phyloP scores from a whole-genome alignment of 441 rosid genomes.

The Pelargonium australe region DNA sequence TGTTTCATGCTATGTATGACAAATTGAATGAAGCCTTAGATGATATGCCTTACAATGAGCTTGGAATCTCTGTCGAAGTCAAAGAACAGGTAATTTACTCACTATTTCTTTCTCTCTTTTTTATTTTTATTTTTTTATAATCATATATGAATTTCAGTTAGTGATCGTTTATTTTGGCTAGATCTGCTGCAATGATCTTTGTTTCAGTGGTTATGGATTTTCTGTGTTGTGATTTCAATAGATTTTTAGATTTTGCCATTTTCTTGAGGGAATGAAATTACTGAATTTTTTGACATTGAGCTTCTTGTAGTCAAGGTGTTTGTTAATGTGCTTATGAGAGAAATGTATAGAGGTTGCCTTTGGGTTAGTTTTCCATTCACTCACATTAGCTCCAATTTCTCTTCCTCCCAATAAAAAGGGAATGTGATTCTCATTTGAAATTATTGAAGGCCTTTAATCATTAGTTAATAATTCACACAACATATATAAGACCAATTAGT shows the following conservation, averaged over 20 bases:
- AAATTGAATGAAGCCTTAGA: slow-evolving; percentile 44
- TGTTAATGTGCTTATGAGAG: background rate
- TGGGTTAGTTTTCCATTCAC: no score
- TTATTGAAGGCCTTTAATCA: no score
- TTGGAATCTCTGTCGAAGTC: slow-evolving; percentile 51
- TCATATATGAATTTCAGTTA: no score
- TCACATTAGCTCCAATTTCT: no score
- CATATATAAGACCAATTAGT: no score
- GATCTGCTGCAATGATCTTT: slow-evolving; percentile 11
- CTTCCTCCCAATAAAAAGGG: no score
- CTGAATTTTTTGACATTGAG: background rate
- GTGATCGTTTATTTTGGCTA: background rate
- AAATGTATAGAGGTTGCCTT: no score
- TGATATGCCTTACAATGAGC: slow-evolving; percentile 40
- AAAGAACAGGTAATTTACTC: slow-evolving; percentile 48
- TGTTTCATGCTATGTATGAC: slow-evolving; percentile 50
- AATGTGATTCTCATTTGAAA: no score
- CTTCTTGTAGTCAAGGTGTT: background rate
- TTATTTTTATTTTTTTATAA: background rate
- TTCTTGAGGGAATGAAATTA: background rate
- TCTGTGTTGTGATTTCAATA: background rate
- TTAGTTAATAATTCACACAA: no score
- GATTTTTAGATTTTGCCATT: background rate
- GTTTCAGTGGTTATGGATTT: background rate
- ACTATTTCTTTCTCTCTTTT: background rate